Conservation (phyloP, 805 yeast species). For the Ogataea salicorniae region DNA sequence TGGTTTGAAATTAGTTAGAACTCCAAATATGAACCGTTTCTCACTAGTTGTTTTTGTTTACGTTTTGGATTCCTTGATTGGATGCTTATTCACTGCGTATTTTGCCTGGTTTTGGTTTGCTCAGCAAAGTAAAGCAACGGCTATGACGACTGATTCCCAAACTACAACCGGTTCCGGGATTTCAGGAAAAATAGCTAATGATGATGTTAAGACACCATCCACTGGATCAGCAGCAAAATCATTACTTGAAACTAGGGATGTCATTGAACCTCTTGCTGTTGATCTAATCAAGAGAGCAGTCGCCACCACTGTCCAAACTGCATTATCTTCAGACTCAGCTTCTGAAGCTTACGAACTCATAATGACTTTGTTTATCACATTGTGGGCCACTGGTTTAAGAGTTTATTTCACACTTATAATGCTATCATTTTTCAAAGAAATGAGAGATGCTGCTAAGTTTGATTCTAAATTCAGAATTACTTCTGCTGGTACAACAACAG, state of each 20-base stretch:
- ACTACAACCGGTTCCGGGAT: constrained; percentile 20
- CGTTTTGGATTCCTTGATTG: constrained; percentile 60
- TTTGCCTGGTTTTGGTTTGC: constrained; percentile 75
- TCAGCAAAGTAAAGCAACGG: constrained; percentile 13
- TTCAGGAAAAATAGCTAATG: constrained; percentile 17
- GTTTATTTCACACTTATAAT: constrained; percentile 57
- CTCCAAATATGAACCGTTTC: constrained; percentile 54
- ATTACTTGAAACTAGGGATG: background rate
- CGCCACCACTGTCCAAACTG: constrained; percentile 20
- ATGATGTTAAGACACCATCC: background rate
- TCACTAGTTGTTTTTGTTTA: constrained; percentile 63
- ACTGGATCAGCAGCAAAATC: background rate
- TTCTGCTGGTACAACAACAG: constrained; percentile 7
- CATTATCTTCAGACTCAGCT: constrained; percentile 52
- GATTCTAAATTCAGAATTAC: constrained; percentile 23
- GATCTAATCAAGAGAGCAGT: constrained; percentile 5
- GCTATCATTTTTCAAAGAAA: constrained; percentile 53
- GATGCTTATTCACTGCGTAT: constrained; percentile 64
- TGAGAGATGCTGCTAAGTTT: constrained; percentile 43
- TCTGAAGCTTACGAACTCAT: constrained; percentile 53
- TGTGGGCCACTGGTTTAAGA: constrained; percentile 44
- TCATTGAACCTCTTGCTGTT: constrained; percentile 7
- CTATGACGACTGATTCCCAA: background rate
- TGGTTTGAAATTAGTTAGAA: constrained; percentile 47
- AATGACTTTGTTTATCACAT: constrained; percentile 47